phyloP scores from a whole-genome alignment of 2,329 filamentous ascomycete genomes.

The Aspergillus glaucus region DNA sequence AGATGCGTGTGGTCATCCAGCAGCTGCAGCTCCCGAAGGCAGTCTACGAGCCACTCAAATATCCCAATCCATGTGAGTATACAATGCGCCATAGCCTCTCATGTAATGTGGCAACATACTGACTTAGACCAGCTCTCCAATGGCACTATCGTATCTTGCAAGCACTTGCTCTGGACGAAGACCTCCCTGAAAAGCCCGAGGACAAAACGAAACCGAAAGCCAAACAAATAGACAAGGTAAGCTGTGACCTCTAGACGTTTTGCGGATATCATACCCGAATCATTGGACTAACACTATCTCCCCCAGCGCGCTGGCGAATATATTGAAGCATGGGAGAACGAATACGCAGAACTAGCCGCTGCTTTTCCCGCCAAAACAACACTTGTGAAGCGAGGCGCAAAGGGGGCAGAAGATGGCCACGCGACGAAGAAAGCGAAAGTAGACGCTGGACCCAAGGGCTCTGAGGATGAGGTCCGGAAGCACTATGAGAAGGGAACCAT shows the following conservation, averaged over 20 bases:
- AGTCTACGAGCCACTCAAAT: conserved; percentile 75
- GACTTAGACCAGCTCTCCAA: conserved; percentile 56
- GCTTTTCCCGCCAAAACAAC: conserved; percentile 39
- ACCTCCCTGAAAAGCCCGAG: conserved; percentile 65
- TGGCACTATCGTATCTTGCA: conserved; percentile 97
- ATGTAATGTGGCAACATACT: not conserved
- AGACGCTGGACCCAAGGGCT: conserved; percentile 18
- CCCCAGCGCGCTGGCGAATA: conserved; percentile 64
- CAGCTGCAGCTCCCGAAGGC: conserved; percentile 84
- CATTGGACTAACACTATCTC: conserved; percentile 1
- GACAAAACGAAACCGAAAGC: conserved; percentile 82
- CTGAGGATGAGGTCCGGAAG: conserved; percentile 35
- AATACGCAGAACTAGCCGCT: conserved; percentile 55
- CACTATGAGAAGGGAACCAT: conserved; percentile 39
- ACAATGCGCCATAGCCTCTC: not conserved
- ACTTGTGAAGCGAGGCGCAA: conserved; percentile 43
- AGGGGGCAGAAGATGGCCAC: conserved; percentile 21
- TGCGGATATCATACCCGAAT: not conserved
- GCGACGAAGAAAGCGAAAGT: conserved; percentile 44
- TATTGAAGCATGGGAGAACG: conserved; percentile 68
- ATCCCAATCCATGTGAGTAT: conserved; percentile 66
- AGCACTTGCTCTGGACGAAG: conserved; percentile 83
- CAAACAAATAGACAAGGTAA: conserved; percentile 73
- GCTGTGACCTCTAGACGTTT: not conserved
- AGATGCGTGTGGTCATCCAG: conserved; percentile 75